Evolutionary conservation across 495 filamentous ascomycete species (phyloP).

Genomic region (Penicillium riverlandense): DNA sequence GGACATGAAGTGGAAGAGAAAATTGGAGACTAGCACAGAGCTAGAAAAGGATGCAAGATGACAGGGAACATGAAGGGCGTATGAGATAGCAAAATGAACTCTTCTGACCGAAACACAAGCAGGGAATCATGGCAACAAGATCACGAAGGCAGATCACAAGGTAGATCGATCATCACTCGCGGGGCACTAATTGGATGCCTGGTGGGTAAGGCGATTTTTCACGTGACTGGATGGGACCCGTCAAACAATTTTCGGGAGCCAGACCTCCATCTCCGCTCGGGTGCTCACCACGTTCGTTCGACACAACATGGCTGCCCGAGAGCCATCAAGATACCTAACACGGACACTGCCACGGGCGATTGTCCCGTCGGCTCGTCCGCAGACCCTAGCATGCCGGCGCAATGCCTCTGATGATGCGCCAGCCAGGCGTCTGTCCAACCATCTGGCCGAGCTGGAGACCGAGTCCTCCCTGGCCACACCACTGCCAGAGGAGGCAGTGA

Average conservation of each 20-base stretch:
- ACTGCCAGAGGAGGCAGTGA: constrained; percentile 17
- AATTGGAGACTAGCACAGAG: constrained; percentile 6
- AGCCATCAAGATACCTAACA: constrained; percentile 36
- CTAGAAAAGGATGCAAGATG: constrained; percentile 26
- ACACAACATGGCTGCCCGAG: constrained; percentile 35
- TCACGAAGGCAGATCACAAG: not conserved
- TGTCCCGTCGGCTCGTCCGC: constrained; percentile 25
- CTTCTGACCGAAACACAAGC: constrained; percentile 1
- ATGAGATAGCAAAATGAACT: constrained; percentile 11
- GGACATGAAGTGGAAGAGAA: constrained; percentile 21
- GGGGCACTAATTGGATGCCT: constrained; percentile 3
- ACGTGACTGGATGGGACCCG: constrained; percentile 11
- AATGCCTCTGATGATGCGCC: constrained; percentile 42
- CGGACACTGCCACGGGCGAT: constrained; percentile 34
- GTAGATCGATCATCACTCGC: not conserved
- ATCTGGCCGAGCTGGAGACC: constrained; percentile 32
- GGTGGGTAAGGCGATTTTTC: constrained; percentile 7
- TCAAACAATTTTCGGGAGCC: constrained; percentile 33
- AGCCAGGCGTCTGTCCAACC: constrained; percentile 21
- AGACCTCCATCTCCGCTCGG: constrained; percentile 1
- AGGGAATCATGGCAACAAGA: not conserved
- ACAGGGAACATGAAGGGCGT: constrained; percentile 11
- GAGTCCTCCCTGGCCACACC: constrained; percentile 22
- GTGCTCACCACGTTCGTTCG: constrained; percentile 8
- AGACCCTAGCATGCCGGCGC: constrained; percentile 32